Conservation (phyloP, 2,329 filamentous ascomycete genomes). For the Nannizziopsis arthrosporioides region DNA sequence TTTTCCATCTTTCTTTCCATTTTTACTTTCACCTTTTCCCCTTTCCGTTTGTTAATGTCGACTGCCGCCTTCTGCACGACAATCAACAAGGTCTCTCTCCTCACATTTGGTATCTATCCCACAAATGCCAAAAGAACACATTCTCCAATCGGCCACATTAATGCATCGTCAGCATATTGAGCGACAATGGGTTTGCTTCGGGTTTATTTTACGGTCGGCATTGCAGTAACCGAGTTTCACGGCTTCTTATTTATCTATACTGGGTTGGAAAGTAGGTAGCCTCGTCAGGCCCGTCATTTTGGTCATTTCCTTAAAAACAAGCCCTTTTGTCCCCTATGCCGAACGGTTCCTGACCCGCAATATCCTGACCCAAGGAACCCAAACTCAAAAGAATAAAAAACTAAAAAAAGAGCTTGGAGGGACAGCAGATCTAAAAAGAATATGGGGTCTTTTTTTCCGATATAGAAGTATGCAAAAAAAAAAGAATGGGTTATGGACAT, state of each 20-base stretch:
- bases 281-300: conserved; percentile 9
- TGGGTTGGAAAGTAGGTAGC: conserved; percentile 3
- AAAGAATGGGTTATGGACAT: conserved; percentile 9
- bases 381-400: conserved; percentile 7
- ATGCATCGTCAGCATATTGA: conserved; percentile 16
- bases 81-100: no score
- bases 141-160: conserved; percentile 8
- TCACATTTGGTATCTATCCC: conserved; percentile 1
- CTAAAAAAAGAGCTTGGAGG: background rate
- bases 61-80: background rate
- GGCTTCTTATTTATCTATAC: conserved; percentile 6
- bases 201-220: conserved; percentile 9
- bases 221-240: conserved; percentile 8
- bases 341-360: conserved; percentile 4
- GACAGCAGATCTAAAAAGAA: conserved; percentile 9
- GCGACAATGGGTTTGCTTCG: conserved; percentile 11
- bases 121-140: conserved; percentile 9
- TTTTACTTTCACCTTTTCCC: conserved; percentile 3
- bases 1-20: conserved; percentile 7
- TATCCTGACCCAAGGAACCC: conserved; percentile 9
- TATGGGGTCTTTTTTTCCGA: conserved; percentile 10
- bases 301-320: conserved; percentile 13
- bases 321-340: conserved; percentile 5
- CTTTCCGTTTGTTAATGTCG: background rate
- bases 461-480: conserved; percentile 11